Base-by-base conservation (phyloP, 139 green algal species). In the Picochlorum costavermella region DNA sequence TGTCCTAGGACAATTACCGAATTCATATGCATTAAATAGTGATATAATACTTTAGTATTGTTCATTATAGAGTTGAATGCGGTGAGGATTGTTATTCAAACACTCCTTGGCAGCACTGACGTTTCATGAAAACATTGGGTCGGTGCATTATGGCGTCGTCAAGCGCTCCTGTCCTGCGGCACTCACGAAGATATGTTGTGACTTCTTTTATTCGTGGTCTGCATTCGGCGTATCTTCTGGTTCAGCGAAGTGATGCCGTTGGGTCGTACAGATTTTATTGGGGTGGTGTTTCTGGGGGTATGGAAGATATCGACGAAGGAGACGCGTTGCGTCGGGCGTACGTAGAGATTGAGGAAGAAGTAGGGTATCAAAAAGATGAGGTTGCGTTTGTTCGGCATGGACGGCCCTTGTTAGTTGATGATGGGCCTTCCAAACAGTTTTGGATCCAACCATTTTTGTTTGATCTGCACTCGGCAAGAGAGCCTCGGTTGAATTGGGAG, bases 401-500 rank as follows among this genome's bases (percentile, higher is more conserved):
- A 6, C 10, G 46, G 6, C 46, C 46, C 0, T 23, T 53, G 46
- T 10, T 53, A 5, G 46, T 53, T 2, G 46, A 53, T 23, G 46
- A 26, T 53, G 46, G 46, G 17, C 17, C 16, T 20, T 28, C 46
- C 3, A 53, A 11, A 11, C 16, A 53, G 5, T 53, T 53, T 23
- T 53, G 46, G 16, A 14, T 53, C 6, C n/a, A 53, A 6, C 46
- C 46, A 28, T 53, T 53, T 53, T 23, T 53, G 16, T 53, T 53
- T 53, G 17, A 53, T 53, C 12, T 53, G 16, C n/a, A 20, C 6
- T 20, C 16, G 4, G 16, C 46, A 14, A 26, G n/a, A 53, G n/a
- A 53, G n/a, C 46, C 46, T 28, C 16, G 46, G 46, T 23, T 53
- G 46, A 53, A 53, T 53, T 53, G 46, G 46, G 46, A 53, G n/a